phyloP scores from a whole-genome alignment of 2,329 filamentous ascomycete genomes.

The Colletotrichum brevisporum region DNA sequence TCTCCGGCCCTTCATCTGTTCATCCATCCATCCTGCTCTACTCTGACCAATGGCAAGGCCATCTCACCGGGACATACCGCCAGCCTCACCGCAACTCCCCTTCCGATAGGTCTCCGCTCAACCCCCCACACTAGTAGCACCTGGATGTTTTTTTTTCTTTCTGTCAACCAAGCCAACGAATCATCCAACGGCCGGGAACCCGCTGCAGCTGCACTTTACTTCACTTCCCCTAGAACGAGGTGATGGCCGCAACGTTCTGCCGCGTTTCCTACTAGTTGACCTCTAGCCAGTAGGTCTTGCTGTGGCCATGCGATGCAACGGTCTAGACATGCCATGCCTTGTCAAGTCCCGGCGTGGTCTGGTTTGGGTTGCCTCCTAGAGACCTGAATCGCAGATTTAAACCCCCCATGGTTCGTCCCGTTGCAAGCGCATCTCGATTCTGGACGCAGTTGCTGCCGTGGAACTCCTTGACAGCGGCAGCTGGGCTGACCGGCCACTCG shows the following conservation, averaged over 20 bases:
- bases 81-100: slow-evolving; percentile 44
- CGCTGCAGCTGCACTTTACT: slow-evolving; percentile 28
- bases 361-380: slow-evolving; percentile 10
- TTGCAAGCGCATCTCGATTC: slow-evolving; percentile 24
- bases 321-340: slow-evolving; percentile 15
- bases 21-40: slow-evolving; percentile 15
- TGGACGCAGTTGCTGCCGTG: background rate
- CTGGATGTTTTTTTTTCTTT: slow-evolving; percentile 23
- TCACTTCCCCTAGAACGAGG: slow-evolving; percentile 29
- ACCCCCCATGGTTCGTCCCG: slow-evolving; percentile 19
- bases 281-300: slow-evolving; percentile 1
- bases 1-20: slow-evolving; percentile 13
- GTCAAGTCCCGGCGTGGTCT: slow-evolving; percentile 4
- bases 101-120: slow-evolving; percentile 41
- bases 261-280: slow-evolving; percentile 13
- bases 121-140: slow-evolving; percentile 34
- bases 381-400: slow-evolving; percentile 18
- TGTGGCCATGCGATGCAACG: slow-evolving; percentile 28
- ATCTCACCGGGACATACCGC: slow-evolving; percentile 38
- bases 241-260: slow-evolving; percentile 23
- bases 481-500: slow-evolving; percentile 6
- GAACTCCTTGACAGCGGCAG: slow-evolving; percentile 7
- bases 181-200: slow-evolving; percentile 24
- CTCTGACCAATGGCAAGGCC: slow-evolving; percentile 25
- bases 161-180: slow-evolving; percentile 29